Evolutionary conservation across 768 basidiomycete species (phyloP).

Genomic region (Chalciporus piperatus): DNA sequence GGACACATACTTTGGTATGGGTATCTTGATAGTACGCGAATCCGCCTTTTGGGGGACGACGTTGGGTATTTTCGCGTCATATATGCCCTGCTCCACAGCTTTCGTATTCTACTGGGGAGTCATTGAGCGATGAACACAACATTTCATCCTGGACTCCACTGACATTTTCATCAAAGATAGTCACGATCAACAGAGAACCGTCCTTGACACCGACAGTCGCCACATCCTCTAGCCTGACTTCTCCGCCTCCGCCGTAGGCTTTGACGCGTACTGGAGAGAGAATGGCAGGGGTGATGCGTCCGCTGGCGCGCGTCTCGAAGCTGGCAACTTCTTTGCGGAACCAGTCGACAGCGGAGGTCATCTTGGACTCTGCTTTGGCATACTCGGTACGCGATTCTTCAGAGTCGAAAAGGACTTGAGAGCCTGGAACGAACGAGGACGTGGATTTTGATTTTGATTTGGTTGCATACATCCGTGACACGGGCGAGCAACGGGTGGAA

Average conservation of each 20-base stretch:
- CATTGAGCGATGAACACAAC: slow-evolving; percentile 16
- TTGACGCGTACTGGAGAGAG: slow-evolving; percentile 66
- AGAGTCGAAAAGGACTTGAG: slow-evolving; percentile 57
- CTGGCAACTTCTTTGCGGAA: slow-evolving; percentile 74
- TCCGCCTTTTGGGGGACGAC: slow-evolving; percentile 73
- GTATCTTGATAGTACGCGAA: slow-evolving; percentile 69
- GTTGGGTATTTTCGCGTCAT: slow-evolving; percentile 70
- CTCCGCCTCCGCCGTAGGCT: slow-evolving; percentile 38
- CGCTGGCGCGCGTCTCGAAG: slow-evolving; percentile 67
- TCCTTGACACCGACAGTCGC: slow-evolving; percentile 82
- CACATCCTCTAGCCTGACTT: slow-evolving; percentile 59
- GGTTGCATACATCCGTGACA: slow-evolving; percentile 26
- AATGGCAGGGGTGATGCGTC: slow-evolving; percentile 72
- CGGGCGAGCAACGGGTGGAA: neutral
- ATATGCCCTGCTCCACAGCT: slow-evolving; percentile 69
- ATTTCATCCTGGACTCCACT: slow-evolving; percentile 21
- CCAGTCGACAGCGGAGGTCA: slow-evolving; percentile 66
- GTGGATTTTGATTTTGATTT: slow-evolving; percentile 46
- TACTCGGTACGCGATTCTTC: slow-evolving; percentile 58
- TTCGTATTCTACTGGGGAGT: slow-evolving; percentile 63
- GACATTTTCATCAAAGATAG: slow-evolving; percentile 77
- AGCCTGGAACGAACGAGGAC: slow-evolving; percentile 61
- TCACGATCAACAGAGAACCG: slow-evolving; percentile 68
- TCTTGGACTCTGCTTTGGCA: slow-evolving; percentile 57
- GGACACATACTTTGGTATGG: slow-evolving; percentile 67